A percentile compares a stretch with the other conserved stretches of the same genome.
Evolutionary conservation across 306 rosid genomes (phyloP).

Genomic region (Trichosanthes truncata): DNA sequence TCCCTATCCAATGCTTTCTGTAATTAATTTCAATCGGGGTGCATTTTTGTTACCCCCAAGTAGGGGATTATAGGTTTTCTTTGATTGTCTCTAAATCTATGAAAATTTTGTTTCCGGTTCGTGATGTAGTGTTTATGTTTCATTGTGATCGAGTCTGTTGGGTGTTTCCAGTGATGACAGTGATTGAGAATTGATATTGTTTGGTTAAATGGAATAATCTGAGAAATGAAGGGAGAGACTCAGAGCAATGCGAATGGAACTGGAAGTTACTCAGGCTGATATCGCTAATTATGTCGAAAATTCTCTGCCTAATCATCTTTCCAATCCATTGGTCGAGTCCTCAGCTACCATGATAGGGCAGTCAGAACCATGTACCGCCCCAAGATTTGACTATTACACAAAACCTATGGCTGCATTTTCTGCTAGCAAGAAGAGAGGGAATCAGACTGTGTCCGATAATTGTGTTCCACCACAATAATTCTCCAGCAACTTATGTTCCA

Average conservation of each 20-base stretch:
- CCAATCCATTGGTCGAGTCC: conserved; percentile 61
- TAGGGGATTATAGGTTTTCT: neutral
- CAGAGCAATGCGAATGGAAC: conserved; percentile 60
- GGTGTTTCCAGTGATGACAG: neutral
- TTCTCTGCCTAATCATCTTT: conserved; percentile 35
- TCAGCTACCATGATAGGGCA: conserved; percentile 16
- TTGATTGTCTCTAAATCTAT: neutral
- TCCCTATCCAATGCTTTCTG: neutral
- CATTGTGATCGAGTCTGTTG: neutral
- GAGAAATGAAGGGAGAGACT: conserved; percentile 72
- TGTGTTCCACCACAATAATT: conserved; percentile 20
- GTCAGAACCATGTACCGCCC: conserved; percentile 29
- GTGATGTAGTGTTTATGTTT: neutral
- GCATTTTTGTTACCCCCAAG: neutral
- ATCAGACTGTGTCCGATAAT: conserved; percentile 22
- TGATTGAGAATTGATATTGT: neutral
- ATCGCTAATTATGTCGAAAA: conserved; percentile 16
- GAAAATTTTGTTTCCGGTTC: neutral
- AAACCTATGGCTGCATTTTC: conserved; percentile 88
- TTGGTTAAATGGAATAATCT: conserved; percentile 66
- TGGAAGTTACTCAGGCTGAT: conserved; percentile 52
- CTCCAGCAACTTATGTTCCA: conserved; percentile 24
- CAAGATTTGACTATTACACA: conserved; percentile 79
- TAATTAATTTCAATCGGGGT: neutral
- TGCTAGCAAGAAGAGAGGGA: conserved; percentile 33